phyloP scores from a whole-genome alignment of 2,329 filamentous ascomycete genomes.

The Pseudovirgaria hyperparasitica region DNA sequence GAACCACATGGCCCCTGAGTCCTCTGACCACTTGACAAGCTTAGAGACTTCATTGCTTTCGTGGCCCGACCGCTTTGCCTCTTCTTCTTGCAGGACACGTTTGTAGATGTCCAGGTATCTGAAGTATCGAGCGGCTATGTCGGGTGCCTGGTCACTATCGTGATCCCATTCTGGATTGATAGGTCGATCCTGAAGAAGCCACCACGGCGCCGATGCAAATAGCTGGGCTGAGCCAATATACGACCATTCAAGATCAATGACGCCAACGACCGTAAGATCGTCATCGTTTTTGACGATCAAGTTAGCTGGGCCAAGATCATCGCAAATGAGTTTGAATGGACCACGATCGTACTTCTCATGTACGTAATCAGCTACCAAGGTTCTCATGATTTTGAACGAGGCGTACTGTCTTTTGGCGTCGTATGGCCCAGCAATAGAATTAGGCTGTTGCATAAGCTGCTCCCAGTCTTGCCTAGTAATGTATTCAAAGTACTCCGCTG shows the following conservation, averaged over 20 bases:
- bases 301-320: constrained; percentile 12
- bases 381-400: constrained; percentile 15
- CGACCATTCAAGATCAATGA: constrained; percentile 18
- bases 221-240: constrained; percentile 26
- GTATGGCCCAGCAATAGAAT: constrained; percentile 16
- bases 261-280: constrained; percentile 4
- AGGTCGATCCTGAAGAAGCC: constrained; percentile 20
- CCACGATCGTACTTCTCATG: constrained; percentile 10
- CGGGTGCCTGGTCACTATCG: constrained; percentile 10
- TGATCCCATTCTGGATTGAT: constrained; percentile 16
- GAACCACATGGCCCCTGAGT: constrained; percentile 24
- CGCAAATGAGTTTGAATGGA: constrained; percentile 7
- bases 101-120: constrained; percentile 18
- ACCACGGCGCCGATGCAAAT: constrained; percentile 24
- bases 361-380: constrained; percentile 15
- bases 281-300: constrained; percentile 23
- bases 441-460: constrained; percentile 22
- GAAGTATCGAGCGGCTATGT: constrained; percentile 14
- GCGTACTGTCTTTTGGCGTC: constrained; percentile 17
- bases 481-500: constrained; percentile 22
- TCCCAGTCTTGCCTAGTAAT: constrained; percentile 18
- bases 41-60: constrained; percentile 16
- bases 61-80: constrained; percentile 13
- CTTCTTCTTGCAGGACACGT: constrained; percentile 19
- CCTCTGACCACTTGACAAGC: constrained; percentile 21